Evolutionary conservation across 768 basidiomycete genomes (phyloP), one percentile per base, ranked within the genome.

Genomic region (Astraeus odoratus): DNA sequence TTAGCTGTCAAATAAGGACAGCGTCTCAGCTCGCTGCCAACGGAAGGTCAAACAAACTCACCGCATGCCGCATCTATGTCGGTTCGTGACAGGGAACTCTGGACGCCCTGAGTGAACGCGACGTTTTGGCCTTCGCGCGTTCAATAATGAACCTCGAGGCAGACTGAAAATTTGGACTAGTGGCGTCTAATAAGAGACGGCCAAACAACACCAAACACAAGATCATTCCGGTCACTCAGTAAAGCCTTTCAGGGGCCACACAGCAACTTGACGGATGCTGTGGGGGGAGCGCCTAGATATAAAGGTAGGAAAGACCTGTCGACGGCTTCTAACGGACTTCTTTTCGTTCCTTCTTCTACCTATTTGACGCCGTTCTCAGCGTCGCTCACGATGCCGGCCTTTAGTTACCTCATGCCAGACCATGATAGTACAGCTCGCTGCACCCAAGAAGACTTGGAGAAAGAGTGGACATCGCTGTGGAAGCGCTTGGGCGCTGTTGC

Each of bases 11-110:
- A 53, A 38, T 24, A 36, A 48, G 25, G 20, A 24, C 16, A 15
- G 13, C 22, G 36, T 57, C 30, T 47, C 13, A 12, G 34, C 8
- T 26, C 18, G 23, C 12, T 10, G 39, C 44, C 8, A 39, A 13
- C n/a, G 9, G 24, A 22, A n/a, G 19, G 3, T 16, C 22, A 12
- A 36, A 18, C 5, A n/a, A 35, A 26, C 76, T 51, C 55, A 78
- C 81, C 74, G 67, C 80, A 82, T 82, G 58, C 73, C 80, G 74
- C 70, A 66, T 66, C 53, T 55, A 54, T 24, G 43, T 42, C 51
- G 26, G 54, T 50, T 52, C 52, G 52, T 51, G 58, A 57, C 59
- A 57, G 55, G 45, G 53, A 60, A 44, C 33, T 52, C 51, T 57
- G 48, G 49, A 60, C 53, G 47, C 63, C 54, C 51, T 48, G 52